Evolutionary conservation across 257 asterid genomes (phyloP).

Genomic region (Leonotis leonurus): DNA sequence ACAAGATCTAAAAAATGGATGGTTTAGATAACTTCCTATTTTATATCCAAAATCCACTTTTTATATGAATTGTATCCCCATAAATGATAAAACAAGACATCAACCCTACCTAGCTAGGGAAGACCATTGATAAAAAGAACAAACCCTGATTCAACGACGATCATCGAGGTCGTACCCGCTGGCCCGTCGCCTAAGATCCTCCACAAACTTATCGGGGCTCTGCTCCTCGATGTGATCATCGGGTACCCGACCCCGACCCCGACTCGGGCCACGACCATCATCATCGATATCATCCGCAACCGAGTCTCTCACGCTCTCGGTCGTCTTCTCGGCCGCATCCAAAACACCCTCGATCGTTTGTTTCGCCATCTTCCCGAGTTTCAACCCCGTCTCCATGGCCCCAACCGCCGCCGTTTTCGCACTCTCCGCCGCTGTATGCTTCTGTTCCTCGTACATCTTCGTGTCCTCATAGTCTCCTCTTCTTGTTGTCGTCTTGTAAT

Average conservation of each 20-base stretch:
- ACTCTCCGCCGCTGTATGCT: not conserved
- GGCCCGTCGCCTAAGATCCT: slow-evolving; percentile 26
- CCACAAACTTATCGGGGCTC: not conserved
- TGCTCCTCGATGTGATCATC: not conserved
- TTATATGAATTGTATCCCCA: too few species aligned
- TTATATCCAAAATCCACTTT: too few species aligned
- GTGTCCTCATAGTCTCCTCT: too few species aligned
- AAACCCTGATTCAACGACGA: not conserved
- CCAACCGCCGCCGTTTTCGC: not conserved
- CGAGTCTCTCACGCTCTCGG: slow-evolving; percentile 22
- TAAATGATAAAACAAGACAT: too few species aligned
- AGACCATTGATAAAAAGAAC: too few species aligned
- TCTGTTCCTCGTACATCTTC: not conserved
- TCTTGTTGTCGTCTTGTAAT: not conserved
- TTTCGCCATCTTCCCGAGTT: slow-evolving; percentile 39
- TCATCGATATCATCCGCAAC: slow-evolving; percentile 1
- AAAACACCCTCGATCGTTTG: slow-evolving; percentile 27
- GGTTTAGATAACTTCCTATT: too few species aligned
- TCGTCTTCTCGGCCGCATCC: slow-evolving; percentile 33
- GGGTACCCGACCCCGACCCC: not conserved
- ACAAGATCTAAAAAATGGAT: too few species aligned
- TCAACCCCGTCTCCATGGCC: slow-evolving; percentile 30
- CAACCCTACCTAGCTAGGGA: too few species aligned
- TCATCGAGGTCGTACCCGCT: slow-evolving; percentile 18
- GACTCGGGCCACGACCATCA: not conserved